Conservation (phyloP, 2,329 filamentous ascomycete species). For the Diaporthe destruens region DNA sequence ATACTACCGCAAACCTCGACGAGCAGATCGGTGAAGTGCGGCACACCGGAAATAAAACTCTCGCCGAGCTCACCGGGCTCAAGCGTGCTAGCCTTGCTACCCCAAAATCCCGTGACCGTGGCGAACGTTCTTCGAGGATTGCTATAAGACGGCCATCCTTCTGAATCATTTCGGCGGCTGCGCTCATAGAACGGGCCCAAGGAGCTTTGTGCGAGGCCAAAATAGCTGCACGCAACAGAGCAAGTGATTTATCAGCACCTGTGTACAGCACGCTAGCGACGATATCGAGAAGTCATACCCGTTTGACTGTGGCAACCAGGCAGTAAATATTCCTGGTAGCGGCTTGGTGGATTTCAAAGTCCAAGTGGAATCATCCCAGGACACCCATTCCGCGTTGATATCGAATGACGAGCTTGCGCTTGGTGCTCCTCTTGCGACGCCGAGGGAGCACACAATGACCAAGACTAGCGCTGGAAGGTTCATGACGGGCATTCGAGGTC, state of each 20-base stretch:
- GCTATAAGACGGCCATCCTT: slow-evolving; percentile 39
- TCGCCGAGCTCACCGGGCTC: slow-evolving; percentile 38
- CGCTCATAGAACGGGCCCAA: slow-evolving; percentile 39
- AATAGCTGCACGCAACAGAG: slow-evolving; percentile 31
- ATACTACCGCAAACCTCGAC: slow-evolving; percentile 33
- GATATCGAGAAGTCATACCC: slow-evolving; percentile 30
- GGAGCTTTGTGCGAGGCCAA: slow-evolving; percentile 39
- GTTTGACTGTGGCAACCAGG: slow-evolving; percentile 39
- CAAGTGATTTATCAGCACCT: slow-evolving; percentile 14
- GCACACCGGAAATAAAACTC: slow-evolving; percentile 39
- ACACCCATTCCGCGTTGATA: slow-evolving; percentile 39
- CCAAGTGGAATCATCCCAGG: slow-evolving; percentile 40
- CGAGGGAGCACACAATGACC: slow-evolving; percentile 14
- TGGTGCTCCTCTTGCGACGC: slow-evolving; percentile 29
- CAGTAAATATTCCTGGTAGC: slow-evolving; percentile 39
- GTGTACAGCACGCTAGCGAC: slow-evolving; percentile 4
- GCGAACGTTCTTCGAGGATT: slow-evolving; percentile 39
- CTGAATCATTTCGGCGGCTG: slow-evolving; percentile 38
- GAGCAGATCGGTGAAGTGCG: slow-evolving; percentile 39
- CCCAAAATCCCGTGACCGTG: slow-evolving; percentile 41
- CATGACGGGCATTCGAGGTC: slow-evolving; percentile 18
- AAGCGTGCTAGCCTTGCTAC: slow-evolving; percentile 36
- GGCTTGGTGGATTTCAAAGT: slow-evolving; percentile 39
- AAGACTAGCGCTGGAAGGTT: slow-evolving; percentile 19
- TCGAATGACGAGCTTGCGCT: slow-evolving; percentile 33